Conservation (phyloP, 305 asterid genomes). For the Rubia balearica region DNA sequence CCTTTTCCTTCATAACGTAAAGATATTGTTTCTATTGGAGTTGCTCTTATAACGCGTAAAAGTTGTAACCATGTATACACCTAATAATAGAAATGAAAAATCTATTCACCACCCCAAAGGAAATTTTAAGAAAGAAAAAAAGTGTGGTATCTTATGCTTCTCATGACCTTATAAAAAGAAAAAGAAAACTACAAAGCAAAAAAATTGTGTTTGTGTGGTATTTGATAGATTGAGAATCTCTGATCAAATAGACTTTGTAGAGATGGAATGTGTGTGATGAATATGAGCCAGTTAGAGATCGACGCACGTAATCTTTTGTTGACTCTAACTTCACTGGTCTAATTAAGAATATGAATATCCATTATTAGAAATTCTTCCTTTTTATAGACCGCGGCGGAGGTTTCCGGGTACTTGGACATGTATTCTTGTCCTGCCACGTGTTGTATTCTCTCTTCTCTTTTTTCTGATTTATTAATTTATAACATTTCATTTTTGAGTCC, state of each 20-base stretch:
- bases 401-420: too few relatives aligned
- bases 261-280: background rate
- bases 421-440: background rate
- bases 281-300: background rate
- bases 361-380: background rate
- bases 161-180: background rate
- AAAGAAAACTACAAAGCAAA: too few relatives aligned
- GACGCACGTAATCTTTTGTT: background rate
- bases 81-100: background rate
- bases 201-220: background rate
- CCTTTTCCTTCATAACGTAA: too few relatives aligned
- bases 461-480: too few relatives aligned
- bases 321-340: background rate
- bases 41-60: too few relatives aligned
- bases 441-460: too few relatives aligned
- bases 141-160: background rate
- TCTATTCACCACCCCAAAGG: background rate
- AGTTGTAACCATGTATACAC: background rate
- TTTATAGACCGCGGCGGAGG: background rate
- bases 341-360: background rate
- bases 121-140: background rate
- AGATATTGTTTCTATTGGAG: too few relatives aligned
- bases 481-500: too few relatives aligned
- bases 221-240: background rate
- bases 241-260: background rate